Percentiles rank a stretch among this genome's conserved stretches.
phyloP scores from a whole-genome alignment of 352 stramenopile genomes.

The Pythium scleroteichum region DNA sequence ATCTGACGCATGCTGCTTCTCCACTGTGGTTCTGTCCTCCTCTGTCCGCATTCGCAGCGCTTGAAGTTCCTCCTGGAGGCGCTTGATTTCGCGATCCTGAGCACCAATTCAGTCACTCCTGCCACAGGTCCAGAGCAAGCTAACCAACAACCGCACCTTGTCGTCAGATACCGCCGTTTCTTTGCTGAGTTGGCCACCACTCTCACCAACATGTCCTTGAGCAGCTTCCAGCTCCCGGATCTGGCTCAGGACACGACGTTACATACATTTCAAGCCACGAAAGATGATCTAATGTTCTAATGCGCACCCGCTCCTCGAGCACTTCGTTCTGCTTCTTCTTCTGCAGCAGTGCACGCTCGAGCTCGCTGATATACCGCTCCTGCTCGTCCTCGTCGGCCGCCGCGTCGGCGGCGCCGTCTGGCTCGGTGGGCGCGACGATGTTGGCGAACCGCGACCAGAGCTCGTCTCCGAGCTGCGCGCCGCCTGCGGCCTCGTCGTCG shows the following conservation, averaged over 20 bases:
- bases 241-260: neutral
- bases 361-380: slow-evolving; percentile 77
- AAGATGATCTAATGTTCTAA: neutral
- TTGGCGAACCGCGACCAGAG: slow-evolving; percentile 24
- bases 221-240: slow-evolving; percentile 29
- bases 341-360: slow-evolving; percentile 71
- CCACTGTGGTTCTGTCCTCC: neutral
- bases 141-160: no score
- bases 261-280: no score
- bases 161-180: no score
- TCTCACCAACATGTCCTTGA: no score
- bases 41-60: neutral
- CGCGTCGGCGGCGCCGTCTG: neutral
- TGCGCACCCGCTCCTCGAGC: slow-evolving; percentile 45
- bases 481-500: slow-evolving; percentile 26
- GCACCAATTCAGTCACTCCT: no score
- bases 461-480: slow-evolving; percentile 21
- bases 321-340: slow-evolving; percentile 74
- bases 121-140: no score
- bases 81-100: no score
- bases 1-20: neutral
- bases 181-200: no score
- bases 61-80: no score
- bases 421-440: slow-evolving; percentile 13
- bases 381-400: slow-evolving; percentile 56